phyloP scores from a whole-genome alignment of 2,329 filamentous ascomycete genomes.

The Botryotinia globosa region DNA sequence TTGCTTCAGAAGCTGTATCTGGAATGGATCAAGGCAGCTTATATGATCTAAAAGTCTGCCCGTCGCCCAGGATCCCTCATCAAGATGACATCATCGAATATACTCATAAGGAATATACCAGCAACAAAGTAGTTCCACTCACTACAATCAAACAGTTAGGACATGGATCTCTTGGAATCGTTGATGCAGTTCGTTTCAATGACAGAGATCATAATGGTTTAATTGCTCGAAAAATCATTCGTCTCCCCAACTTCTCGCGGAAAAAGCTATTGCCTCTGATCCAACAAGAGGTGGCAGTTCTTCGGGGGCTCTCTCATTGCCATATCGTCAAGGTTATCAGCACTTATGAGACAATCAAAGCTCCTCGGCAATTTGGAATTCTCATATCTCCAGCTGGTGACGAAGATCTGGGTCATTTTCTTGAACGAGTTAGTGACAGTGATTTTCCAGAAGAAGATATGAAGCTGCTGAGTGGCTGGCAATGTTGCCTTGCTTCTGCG shows the following conservation, averaged over 20 bases:
- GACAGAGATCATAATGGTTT: neutral
- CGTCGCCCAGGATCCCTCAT: neutral
- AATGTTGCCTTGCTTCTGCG: constrained; percentile 27
- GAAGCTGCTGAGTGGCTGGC: constrained; percentile 18
- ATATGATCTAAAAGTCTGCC: neutral
- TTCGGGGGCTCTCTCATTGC: constrained; percentile 22
- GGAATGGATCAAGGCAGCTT: neutral
- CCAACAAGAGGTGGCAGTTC: constrained; percentile 24
- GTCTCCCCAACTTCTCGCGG: constrained; percentile 22
- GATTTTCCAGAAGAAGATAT: constrained; percentile 23
- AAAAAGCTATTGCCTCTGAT: constrained; percentile 25
- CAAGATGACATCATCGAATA: constrained; percentile 1
- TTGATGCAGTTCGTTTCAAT: constrained; percentile 23
- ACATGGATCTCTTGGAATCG: constrained; percentile 25
- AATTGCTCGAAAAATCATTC: constrained; percentile 25
- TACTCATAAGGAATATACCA: constrained; percentile 22
- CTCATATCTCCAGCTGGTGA: constrained; percentile 25
- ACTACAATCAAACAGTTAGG: constrained; percentile 24
- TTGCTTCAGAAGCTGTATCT: neutral
- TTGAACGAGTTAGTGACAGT: constrained; percentile 25
- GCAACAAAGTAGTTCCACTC: constrained; percentile 20
- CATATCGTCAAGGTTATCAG: constrained; percentile 25
- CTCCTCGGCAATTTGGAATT: constrained; percentile 25
- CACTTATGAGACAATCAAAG: constrained; percentile 25
- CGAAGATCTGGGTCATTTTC: constrained; percentile 25